phyloP scores from a whole-genome alignment of 2,329 filamentous ascomycete genomes.

The Plectosphaerella sp. region DNA sequence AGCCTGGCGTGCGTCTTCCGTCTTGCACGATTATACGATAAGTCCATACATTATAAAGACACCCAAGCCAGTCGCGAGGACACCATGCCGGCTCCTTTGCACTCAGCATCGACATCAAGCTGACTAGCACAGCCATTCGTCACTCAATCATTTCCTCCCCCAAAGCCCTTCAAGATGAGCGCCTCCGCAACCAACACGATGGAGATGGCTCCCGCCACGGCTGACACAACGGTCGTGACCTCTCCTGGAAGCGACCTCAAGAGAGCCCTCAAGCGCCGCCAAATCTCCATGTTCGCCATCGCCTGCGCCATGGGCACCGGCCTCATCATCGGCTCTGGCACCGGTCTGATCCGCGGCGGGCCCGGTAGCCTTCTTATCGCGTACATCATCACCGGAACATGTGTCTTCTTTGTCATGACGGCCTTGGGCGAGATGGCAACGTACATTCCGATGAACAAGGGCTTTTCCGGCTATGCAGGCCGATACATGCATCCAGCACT shows the following conservation, averaged over 20 bases:
- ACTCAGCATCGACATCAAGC: too few relatives aligned
- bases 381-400: constrained; percentile 36
- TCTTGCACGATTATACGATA: too few relatives aligned
- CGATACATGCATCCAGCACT: constrained; percentile 24
- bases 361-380: constrained; percentile 32
- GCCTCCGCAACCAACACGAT: too few relatives aligned
- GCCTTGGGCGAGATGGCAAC: constrained; percentile 28
- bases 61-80: too few relatives aligned
- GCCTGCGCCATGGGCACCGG: constrained; percentile 31
- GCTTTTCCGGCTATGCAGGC: constrained; percentile 22
- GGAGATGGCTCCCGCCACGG: too few relatives aligned
- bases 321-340: constrained; percentile 48
- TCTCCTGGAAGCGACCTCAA: constrained; percentile 4
- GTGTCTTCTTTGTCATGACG: constrained; percentile 53
- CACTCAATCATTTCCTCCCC: too few relatives aligned
- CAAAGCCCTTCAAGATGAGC: too few relatives aligned
- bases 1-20: too few relatives aligned
- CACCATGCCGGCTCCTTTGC: too few relatives aligned
- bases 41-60: too few relatives aligned
- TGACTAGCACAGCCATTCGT: too few relatives aligned
- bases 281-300: constrained; percentile 31
- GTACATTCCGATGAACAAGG: constrained; percentile 19
- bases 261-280: constrained; percentile 20
- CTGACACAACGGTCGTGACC: too few relatives aligned
- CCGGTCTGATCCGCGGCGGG: constrained; percentile 41